phyloP scores from a whole-genome alignment of 352 stramenopile genomes.

The Blastocystis sp. region DNA sequence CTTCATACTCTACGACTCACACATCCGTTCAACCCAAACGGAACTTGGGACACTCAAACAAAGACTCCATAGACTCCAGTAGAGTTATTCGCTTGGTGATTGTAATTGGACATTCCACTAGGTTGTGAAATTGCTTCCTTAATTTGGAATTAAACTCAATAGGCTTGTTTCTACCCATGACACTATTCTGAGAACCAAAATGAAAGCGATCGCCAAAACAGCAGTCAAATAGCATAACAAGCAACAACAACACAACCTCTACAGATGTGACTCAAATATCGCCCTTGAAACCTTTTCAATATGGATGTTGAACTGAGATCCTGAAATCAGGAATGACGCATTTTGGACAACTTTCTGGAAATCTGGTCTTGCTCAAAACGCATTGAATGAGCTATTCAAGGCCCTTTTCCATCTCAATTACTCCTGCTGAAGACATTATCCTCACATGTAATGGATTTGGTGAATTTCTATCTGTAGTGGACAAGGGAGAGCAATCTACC shows the following conservation, averaged over 20 bases:
- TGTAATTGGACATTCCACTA: slow-evolving; percentile 38
- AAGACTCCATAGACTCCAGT: slow-evolving; percentile 32
- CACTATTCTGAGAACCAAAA: background rate
- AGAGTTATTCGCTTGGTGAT: slow-evolving; percentile 3
- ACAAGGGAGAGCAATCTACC: background rate
- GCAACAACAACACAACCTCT: background rate
- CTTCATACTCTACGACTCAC: slow-evolving; percentile 14
- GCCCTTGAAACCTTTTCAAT: background rate
- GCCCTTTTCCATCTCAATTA: background rate
- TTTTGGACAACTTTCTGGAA: background rate
- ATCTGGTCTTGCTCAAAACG: too few relatives aligned
- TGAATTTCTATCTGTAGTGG: background rate
- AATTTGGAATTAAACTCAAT: slow-evolving; percentile 48
- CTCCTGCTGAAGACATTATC: slow-evolving; percentile 4
- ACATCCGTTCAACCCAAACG: background rate
- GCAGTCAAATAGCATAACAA: slow-evolving; percentile 54
- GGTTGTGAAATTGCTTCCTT: slow-evolving; percentile 32
- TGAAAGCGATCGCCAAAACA: background rate
- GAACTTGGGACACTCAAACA: slow-evolving; percentile 3
- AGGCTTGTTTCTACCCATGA: slow-evolving; percentile 31
- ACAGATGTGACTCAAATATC: background rate
- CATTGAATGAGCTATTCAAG: background rate
- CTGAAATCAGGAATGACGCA: background rate
- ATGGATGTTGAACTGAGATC: background rate
- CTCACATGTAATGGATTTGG: background rate